A percentile compares a stretch with the other conserved stretches of the same genome.
Evolutionary conservation across 139 green algal species (phyloP).

Genomic region (Protoeuglena noctilucae): DNA sequence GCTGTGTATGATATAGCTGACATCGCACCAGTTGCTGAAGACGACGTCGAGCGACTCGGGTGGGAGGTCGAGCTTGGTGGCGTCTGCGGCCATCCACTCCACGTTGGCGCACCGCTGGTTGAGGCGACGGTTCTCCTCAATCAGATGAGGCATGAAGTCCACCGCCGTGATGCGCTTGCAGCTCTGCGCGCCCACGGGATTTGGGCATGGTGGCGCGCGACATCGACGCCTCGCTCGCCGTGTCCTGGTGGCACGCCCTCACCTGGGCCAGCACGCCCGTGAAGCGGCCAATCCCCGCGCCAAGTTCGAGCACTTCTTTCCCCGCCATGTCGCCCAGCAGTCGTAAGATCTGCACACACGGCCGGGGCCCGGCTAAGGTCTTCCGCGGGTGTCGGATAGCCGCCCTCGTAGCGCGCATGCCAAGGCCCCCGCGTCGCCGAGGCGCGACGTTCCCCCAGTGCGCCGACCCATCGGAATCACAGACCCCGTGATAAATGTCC

Average conservation of each 20-base stretch:
- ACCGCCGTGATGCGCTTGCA: constrained; percentile 45
- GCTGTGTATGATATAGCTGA: too few species aligned
- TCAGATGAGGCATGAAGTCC: constrained; percentile 74
- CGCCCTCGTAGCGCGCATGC: background rate
- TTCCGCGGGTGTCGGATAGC: too few species aligned
- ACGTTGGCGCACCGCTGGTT: background rate
- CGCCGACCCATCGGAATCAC: background rate
- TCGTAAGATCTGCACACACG: constrained; percentile 40
- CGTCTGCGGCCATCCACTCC: constrained; percentile 24
- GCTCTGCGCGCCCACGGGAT: background rate
- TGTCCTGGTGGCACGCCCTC: background rate
- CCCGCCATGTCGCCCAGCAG: constrained; percentile 48
- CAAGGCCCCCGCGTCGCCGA: background rate
- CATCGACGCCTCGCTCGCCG: background rate
- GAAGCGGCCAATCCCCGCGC: constrained; percentile 78
- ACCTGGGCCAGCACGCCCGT: constrained; percentile 43
- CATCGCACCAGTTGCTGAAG: constrained; percentile 90
- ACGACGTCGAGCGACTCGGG: constrained; percentile 39
- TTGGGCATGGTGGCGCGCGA: background rate
- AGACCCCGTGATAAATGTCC: background rate
- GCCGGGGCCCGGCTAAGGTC: background rate
- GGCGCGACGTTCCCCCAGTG: background rate
- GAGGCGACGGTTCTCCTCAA: constrained; percentile 39
- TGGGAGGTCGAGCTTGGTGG: constrained; percentile 37
- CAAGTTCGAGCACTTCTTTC: constrained; percentile 59